A percentile compares a stretch with the other conserved stretches of the same genome.
phyloP scores from a whole-genome alignment of 176 grass and related monocot species.

The Musa itinerans region DNA sequence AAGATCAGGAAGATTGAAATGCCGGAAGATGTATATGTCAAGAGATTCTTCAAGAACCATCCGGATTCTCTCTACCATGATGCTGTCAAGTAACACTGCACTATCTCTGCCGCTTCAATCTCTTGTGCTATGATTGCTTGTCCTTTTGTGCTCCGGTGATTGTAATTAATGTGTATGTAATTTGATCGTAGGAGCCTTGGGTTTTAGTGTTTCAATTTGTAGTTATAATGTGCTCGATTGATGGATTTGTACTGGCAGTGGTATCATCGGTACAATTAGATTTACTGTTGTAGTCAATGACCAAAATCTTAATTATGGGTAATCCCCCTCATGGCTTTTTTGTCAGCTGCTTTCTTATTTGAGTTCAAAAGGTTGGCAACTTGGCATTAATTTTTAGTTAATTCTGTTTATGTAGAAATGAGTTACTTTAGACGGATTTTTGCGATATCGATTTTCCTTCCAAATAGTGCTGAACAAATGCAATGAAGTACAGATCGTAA shows the following conservation, averaged over 20 bases:
- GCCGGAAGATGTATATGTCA: slow-evolving; percentile 65
- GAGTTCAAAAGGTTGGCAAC: too few species aligned
- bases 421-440: neutral
- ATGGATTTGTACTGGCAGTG: neutral
- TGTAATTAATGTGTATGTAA: too few species aligned
- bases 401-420: neutral
- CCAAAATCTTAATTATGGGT: too few species aligned
- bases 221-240: too few species aligned
- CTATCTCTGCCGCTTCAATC: neutral
- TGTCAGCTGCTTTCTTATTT: too few species aligned
- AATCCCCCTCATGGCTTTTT: too few species aligned
- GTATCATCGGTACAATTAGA: neutral
- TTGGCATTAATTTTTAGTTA: neutral
- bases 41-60: slow-evolving; percentile 51
- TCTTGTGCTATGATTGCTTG: neutral
- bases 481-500: neutral
- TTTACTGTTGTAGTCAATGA: too few species aligned
- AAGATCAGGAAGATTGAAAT: slow-evolving; percentile 49
- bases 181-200: too few species aligned
- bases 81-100: slow-evolving; percentile 45
- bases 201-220: too few species aligned
- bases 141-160: neutral
- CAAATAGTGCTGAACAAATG: neutral
- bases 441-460: neutral
- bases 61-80: slow-evolving; percentile 71